These are phyloP conservation scores for Agaricus sinodeliciosus DNA, from an alignment of 768 basidiomycete species.

Conservation along the genomic window DNA sequence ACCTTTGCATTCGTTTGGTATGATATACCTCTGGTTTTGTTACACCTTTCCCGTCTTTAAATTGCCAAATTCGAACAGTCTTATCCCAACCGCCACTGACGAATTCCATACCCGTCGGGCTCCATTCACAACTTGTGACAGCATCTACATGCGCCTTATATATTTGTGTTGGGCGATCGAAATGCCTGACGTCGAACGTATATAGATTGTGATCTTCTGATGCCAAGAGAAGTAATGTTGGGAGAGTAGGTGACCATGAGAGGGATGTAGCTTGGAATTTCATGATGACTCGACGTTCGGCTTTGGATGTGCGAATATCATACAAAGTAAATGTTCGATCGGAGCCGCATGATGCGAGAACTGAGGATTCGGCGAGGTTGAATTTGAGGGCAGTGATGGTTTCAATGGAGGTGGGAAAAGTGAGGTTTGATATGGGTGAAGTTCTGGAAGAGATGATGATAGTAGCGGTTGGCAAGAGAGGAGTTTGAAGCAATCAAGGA, in stretches of 20 bases:
- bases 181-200: conserved; percentile 90
- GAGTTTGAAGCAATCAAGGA: too few species aligned
- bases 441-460: conserved; percentile 39
- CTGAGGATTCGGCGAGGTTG: conserved; percentile 89
- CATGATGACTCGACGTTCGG: conserved; percentile 88
- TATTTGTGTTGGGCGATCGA: conserved; percentile 78
- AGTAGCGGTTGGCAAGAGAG: background rate
- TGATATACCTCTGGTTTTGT: conserved; percentile 81
- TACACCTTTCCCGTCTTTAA: conserved; percentile 13
- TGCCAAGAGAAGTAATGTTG: conserved; percentile 86
- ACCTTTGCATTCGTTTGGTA: conserved; percentile 99
- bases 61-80: conserved; percentile 81
- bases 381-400: conserved; percentile 85
- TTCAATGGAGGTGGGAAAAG: conserved; percentile 83
- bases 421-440: conserved; percentile 78
- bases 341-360: conserved; percentile 91
- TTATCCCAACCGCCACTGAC: conserved; percentile 97
- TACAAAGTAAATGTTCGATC: conserved; percentile 96
- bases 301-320: conserved; percentile 95
- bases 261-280: conserved; percentile 89
- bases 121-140: conserved; percentile 97
- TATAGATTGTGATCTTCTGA: conserved; percentile 99
- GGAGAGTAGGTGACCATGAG: conserved; percentile 94
- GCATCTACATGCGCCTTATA: conserved; percentile 98
- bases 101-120: conserved; percentile 91